Conservation (phyloP, 306 rosid genomes). For the Vigna angularis region DNA sequence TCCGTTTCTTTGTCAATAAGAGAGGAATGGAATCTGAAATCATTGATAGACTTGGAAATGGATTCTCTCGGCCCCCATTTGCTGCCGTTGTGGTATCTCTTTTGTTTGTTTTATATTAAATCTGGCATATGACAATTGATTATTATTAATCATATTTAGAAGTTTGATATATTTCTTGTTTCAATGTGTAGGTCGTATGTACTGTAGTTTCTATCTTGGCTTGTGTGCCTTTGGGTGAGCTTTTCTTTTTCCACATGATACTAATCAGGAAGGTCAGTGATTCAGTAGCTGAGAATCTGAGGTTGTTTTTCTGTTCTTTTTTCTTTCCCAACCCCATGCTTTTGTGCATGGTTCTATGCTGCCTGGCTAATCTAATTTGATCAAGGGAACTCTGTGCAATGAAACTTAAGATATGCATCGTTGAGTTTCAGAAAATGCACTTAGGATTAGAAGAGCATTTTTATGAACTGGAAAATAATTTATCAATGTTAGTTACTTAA, state of each 20-base stretch:
- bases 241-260: conserved; percentile 97
- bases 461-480: neutral
- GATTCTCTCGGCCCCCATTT: conserved; percentile 93
- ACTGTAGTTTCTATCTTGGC: conserved; percentile 94
- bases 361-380: conserved; percentile 33
- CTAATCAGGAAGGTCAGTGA: conserved; percentile 92
- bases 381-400: conserved; percentile 15
- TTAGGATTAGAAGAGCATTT: conserved; percentile 29
- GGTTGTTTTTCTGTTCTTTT: conserved; percentile 49
- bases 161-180: conserved; percentile 42
- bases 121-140: conserved; percentile 23
- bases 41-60: conserved; percentile 93
- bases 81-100: conserved; percentile 89
- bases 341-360: conserved; percentile 28
- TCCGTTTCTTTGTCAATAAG: conserved; percentile 90
- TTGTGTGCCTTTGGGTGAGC: conserved; percentile 90
- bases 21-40: conserved; percentile 91
- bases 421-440: conserved; percentile 21
- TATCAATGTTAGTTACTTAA: conserved; percentile 7
- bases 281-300: conserved; percentile 59
- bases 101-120: conserved; percentile 37
- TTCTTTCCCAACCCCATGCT: conserved; percentile 26
- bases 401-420: conserved; percentile 27
- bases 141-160: conserved; percentile 38
- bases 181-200: conserved; percentile 73